Conservation (phyloP, 352 stramenopile species). For the Saprolegnia diclina region DNA sequence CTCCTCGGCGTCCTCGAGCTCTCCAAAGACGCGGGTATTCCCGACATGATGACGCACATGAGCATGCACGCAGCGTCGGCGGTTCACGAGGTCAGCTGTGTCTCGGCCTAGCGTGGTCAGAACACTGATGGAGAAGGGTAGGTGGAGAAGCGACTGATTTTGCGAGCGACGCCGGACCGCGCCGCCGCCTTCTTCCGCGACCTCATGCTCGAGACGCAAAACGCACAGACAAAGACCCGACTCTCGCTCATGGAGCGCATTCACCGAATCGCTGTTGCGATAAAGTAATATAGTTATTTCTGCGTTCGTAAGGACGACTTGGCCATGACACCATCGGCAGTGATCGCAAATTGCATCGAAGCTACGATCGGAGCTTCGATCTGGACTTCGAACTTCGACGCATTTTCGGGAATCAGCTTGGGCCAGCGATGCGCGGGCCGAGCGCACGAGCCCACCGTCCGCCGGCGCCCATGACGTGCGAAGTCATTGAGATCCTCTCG, state of each 20-base stretch:
- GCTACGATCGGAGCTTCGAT: no score
- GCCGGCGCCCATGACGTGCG: no score
- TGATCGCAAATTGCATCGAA: no score
- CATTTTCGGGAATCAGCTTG: no score
- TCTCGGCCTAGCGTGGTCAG: no score
- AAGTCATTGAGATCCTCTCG: no score
- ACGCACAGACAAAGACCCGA: conserved; percentile 5
- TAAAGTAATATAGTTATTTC: not conserved
- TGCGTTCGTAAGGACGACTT: no score
- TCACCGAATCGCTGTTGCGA: not conserved
- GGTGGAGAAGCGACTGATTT: conserved; percentile 14
- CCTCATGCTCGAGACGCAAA: conserved; percentile 19
- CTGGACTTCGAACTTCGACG: no score
- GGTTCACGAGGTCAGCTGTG: not conserved
- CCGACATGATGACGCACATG: conserved; percentile 7
- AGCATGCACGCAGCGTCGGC: not conserved
- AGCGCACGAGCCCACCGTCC: no score
- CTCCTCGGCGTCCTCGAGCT: conserved; percentile 7
- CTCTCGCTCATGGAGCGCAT: conserved; percentile 7
- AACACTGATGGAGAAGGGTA: not conserved
- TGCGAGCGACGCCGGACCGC: not conserved
- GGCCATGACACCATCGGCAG: no score
- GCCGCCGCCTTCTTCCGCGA: not conserved
- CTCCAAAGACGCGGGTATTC: conserved; percentile 9
- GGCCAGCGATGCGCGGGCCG: no score